Percentiles rank a stretch among this genome's conserved stretches.
Conservation (phyloP, 2,329 filamentous ascomycete species). For the Emericellopsis cladophorae region DNA sequence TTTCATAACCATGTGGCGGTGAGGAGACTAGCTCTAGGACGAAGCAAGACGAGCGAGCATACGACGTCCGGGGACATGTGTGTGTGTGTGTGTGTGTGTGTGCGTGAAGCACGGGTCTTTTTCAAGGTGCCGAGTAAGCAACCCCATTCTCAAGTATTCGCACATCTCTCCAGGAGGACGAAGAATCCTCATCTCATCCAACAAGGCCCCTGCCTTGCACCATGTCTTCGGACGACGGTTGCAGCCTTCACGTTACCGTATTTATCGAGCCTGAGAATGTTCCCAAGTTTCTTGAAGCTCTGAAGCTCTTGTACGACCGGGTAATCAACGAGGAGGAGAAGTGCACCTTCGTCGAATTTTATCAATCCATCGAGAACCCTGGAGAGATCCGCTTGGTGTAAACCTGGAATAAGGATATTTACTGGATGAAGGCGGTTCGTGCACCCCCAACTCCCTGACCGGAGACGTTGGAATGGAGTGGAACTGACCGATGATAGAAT, state of each 20-base stretch:
- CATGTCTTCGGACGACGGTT: neutral
- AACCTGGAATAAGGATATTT: neutral
- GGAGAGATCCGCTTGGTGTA: conserved; percentile 2
- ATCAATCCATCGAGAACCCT: conserved; percentile 3
- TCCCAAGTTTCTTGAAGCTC: conserved; percentile 2
- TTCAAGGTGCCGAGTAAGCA: no score
- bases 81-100: no score
- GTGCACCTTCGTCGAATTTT: conserved; percentile 4
- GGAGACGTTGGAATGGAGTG: neutral
- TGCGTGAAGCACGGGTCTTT: no score
- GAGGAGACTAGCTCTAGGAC: no score
- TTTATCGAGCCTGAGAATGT: conserved; percentile 11
- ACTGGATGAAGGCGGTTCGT: neutral
- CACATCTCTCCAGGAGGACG: no score
- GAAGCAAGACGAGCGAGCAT: no score
- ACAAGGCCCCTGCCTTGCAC: neutral
- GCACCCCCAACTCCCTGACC: neutral
- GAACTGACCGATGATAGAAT: neutral
- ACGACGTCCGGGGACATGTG: no score
- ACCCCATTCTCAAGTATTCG: no score
- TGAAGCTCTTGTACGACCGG: conserved; percentile 3
- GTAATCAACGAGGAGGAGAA: conserved; percentile 2
- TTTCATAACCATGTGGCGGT: no score
- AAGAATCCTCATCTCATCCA: no score
- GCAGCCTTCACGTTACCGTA: neutral